Evolutionary conservation across 441 rosid species (phyloP).

Genomic region (Isatis lusitanica): DNA sequence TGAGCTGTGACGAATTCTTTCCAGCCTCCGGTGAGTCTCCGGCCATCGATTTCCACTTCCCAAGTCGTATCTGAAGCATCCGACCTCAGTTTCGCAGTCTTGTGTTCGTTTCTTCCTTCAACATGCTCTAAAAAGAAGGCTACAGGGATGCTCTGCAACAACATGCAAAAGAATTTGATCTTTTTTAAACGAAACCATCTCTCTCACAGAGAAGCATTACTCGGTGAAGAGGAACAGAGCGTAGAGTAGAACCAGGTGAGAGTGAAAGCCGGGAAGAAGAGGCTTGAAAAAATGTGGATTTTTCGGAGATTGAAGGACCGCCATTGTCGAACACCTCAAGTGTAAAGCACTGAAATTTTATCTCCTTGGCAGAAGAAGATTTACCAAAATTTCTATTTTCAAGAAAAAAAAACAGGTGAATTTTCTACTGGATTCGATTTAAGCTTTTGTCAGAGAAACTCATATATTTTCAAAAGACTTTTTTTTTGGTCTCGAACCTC

Average conservation of each 20-base stretch:
- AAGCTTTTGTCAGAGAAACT: not conserved
- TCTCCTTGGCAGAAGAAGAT: not conserved
- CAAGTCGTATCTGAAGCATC: slow-evolving; percentile 9
- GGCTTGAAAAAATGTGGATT: slow-evolving; percentile 17
- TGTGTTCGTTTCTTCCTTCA: not conserved
- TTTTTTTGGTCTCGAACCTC: not conserved
- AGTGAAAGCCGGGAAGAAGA: not conserved
- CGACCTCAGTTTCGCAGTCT: slow-evolving; percentile 1
- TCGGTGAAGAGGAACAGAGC: not conserved
- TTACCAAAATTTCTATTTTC: not conserved
- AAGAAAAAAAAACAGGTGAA: not conserved
- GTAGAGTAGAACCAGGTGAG: slow-evolving; percentile 9
- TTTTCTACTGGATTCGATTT: no score
- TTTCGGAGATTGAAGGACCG: not conserved
- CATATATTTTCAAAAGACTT: not conserved
- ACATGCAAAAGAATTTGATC: not conserved
- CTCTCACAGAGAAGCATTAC: not conserved
- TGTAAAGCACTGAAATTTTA: no score
- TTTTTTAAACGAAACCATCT: not conserved
- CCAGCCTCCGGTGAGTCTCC: slow-evolving; percentile 27
- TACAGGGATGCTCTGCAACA: slow-evolving; percentile 29
- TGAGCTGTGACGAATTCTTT: slow-evolving; percentile 22
- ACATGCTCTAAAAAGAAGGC: slow-evolving; percentile 7
- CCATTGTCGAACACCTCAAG: not conserved
- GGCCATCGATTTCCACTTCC: slow-evolving; percentile 3